These are phyloP conservation scores for Mycogone perniciosa DNA, from an alignment of 2,329 filamentous ascomycete genomes.

Conservation along the genomic window DNA sequence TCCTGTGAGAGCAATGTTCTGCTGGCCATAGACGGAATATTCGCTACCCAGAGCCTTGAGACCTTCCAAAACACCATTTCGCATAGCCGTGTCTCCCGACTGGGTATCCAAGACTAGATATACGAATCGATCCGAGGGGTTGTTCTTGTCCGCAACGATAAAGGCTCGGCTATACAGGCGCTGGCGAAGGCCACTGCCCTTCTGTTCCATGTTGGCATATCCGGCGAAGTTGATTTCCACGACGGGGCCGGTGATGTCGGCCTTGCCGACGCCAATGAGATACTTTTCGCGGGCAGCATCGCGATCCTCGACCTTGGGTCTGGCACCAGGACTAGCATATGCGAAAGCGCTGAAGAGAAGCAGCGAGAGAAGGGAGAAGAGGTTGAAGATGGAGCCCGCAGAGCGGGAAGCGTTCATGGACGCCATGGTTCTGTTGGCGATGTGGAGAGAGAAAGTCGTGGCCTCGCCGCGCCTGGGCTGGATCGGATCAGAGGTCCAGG, in stretches of 20 bases:
- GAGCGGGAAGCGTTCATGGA: not conserved
- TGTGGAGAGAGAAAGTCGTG: not conserved
- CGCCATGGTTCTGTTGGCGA: constrained; percentile 10
- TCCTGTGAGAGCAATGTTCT: constrained; percentile 83
- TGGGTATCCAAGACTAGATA: constrained; percentile 85
- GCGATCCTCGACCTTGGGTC: not conserved
- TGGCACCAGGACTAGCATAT: not conserved
- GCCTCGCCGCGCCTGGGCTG: not conserved
- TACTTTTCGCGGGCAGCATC: constrained; percentile 31
- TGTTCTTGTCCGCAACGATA: constrained; percentile 65
- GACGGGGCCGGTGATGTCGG: constrained; percentile 63
- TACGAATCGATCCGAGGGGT: constrained; percentile 66
- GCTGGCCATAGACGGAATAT: constrained; percentile 67
- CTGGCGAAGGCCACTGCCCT: constrained; percentile 79
- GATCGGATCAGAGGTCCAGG: not conserved
- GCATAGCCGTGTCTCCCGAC: constrained; percentile 81
- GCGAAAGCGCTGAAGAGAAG: constrained; percentile 11
- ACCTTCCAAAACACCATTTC: constrained; percentile 77
- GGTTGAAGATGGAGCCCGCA: constrained; percentile 2
- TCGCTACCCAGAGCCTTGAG: constrained; percentile 62
- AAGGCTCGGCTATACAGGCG: constrained; percentile 85
- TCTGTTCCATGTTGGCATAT: constrained; percentile 79
- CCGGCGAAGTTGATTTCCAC: constrained; percentile 90
- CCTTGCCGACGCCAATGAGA: constrained; percentile 50
- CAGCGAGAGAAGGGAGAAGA: constrained; percentile 10